Conservation (phyloP, 2,329 filamentous ascomycete species). For the Pseudodiploospora longispora region DNA sequence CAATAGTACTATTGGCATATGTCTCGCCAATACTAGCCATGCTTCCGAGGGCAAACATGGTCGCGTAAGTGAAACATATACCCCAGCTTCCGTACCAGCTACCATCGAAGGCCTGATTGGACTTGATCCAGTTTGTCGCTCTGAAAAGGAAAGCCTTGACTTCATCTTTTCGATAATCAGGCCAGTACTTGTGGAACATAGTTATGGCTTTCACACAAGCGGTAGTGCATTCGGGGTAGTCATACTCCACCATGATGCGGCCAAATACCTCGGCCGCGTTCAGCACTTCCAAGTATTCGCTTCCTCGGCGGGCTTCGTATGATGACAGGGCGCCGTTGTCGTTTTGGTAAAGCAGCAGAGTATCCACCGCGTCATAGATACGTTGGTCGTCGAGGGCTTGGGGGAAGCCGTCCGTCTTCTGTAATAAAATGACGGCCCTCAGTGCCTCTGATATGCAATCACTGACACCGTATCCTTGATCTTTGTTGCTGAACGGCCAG, state of each 20-base stretch:
- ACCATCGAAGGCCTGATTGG: conserved; percentile 70
- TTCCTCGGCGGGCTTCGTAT: conserved; percentile 78
- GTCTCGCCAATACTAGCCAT: conserved; percentile 74
- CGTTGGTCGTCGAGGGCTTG: conserved; percentile 66
- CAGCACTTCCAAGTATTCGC: conserved; percentile 69
- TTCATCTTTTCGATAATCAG: conserved; percentile 68
- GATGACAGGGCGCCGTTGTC: conserved; percentile 76
- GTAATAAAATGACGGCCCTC: conserved; percentile 77
- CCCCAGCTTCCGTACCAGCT: conserved; percentile 98
- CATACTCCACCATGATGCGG: conserved; percentile 96
- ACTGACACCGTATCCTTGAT: conserved; percentile 90
- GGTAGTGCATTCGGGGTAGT: conserved; percentile 96
- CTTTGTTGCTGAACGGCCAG: conserved; percentile 90
- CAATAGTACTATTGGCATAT: conserved; percentile 63
- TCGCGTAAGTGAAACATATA: conserved; percentile 95
- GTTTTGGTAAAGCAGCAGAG: conserved; percentile 87
- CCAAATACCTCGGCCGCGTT: conserved; percentile 97
- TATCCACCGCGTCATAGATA: conserved; percentile 82
- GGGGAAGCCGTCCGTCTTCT: conserved; percentile 69
- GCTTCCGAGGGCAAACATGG: conserved; percentile 91
- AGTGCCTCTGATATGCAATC: conserved; percentile 91
- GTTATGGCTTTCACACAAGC: conserved; percentile 83
- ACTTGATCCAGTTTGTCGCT: conserved; percentile 77
- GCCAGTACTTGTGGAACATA: conserved; percentile 73
- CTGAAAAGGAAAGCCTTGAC: conserved; percentile 64